Evolutionary conservation across 805 yeast species (phyloP).

Genomic region (Teunomyces barrocoloradensis): DNA sequence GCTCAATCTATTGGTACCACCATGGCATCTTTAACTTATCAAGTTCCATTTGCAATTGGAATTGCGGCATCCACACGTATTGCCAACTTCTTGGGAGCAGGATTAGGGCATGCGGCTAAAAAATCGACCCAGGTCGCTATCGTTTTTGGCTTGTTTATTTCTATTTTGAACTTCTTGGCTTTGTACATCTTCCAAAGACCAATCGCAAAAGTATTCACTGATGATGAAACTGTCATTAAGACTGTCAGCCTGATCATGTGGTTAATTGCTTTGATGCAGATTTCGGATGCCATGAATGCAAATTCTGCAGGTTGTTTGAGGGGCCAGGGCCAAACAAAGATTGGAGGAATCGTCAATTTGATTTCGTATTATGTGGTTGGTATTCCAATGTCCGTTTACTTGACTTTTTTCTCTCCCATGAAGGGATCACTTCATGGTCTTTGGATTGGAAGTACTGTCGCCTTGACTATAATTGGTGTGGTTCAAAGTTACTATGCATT

Average conservation of each 20-base stretch:
- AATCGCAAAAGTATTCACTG: constrained; percentile 51
- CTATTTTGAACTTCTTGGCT: constrained; percentile 30
- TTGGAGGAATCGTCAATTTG: constrained; percentile 59
- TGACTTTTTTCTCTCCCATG: constrained; percentile 49
- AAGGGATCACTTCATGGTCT: constrained; percentile 55
- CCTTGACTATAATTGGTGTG: constrained; percentile 47
- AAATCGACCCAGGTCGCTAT: constrained; percentile 37
- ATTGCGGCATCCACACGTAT: constrained; percentile 58
- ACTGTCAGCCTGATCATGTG: constrained; percentile 54
- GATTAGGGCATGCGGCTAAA: constrained; percentile 33
- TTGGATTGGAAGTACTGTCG: constrained; percentile 56
- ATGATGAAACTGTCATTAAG: constrained; percentile 54
- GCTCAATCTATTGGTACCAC: constrained; percentile 51
- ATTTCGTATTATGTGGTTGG: constrained; percentile 61
- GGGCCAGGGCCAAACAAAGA: constrained; percentile 72
- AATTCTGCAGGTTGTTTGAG: constrained; percentile 73
- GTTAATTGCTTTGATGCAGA: constrained; percentile 64
- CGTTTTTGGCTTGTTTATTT: constrained; percentile 34
- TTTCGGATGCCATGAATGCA: constrained; percentile 67
- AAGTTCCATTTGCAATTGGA: constrained; percentile 57
- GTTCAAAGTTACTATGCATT: constrained; percentile 41
- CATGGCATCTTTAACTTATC: constrained; percentile 45
- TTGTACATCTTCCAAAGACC: constrained; percentile 30
- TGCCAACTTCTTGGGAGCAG: constrained; percentile 56
- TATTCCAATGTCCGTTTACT: constrained; percentile 54